phyloP scores from a whole-genome alignment of 208 protist species.

The Sergeia podlipaevii region DNA sequence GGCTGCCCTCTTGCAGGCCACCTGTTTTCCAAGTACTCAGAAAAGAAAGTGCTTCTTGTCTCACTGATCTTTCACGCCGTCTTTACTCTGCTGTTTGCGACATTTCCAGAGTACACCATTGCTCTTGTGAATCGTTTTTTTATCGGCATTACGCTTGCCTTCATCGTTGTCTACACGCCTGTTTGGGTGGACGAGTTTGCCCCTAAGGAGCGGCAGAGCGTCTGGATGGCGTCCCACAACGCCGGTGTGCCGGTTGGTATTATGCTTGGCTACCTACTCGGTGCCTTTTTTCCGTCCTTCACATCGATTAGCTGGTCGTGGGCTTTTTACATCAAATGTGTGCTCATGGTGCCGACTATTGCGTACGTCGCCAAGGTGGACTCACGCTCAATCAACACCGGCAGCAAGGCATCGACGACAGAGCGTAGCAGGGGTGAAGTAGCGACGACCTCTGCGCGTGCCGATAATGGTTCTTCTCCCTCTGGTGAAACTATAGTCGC shows the following conservation, averaged over 20 bases:
- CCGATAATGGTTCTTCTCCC: background rate
- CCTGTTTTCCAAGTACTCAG: constrained; percentile 63
- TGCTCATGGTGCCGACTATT: constrained; percentile 69
- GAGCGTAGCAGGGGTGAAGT: background rate
- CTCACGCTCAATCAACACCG: constrained; percentile 49
- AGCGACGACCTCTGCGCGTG: background rate
- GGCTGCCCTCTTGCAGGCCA: constrained; percentile 76
- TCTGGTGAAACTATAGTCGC: background rate
- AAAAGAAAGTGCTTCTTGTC: constrained; percentile 47
- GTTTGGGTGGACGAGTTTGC: constrained; percentile 93
- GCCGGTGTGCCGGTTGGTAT: constrained; percentile 89
- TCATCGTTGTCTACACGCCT: constrained; percentile 89
- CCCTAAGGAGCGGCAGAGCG: constrained; percentile 62
- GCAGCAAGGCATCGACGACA: background rate
- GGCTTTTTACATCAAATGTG: constrained; percentile 79
- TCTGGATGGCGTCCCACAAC: constrained; percentile 92
- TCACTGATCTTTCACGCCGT: constrained; percentile 68
- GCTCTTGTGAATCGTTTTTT: constrained; percentile 79
- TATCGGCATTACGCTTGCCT: constrained; percentile 86
- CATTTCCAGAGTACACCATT: constrained; percentile 35
- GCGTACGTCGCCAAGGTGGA: constrained; percentile 50
- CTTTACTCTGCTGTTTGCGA: constrained; percentile 78
- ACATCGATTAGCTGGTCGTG: constrained; percentile 66
- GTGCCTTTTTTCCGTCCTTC: constrained; percentile 57
- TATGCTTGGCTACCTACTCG: constrained; percentile 86